A percentile compares a stretch with the other conserved stretches of the same genome.
Evolutionary conservation across 352 stramenopile genomes (phyloP).

Genomic region (Phytophthora chlamydospora): DNA sequence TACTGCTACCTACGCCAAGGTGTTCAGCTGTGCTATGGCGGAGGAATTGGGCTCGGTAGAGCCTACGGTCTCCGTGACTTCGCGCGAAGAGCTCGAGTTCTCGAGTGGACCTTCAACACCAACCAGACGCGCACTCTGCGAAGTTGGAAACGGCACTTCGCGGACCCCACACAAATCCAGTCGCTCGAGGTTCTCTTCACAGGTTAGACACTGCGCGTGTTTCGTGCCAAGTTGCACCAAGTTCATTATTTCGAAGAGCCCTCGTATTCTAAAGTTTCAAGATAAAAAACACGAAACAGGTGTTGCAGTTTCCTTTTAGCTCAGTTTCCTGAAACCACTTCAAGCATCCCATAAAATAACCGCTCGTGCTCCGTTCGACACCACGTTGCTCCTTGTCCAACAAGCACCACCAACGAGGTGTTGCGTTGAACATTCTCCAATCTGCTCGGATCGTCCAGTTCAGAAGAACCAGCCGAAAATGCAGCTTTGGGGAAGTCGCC

Average conservation of each 20-base stretch:
- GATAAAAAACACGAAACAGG: too few relatives aligned
- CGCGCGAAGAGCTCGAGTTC: slow-evolving; percentile 43
- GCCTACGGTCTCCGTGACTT: slow-evolving; percentile 41
- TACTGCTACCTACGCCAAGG: slow-evolving; percentile 56
- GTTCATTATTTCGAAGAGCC: too few relatives aligned
- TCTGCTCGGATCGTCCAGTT: background rate
- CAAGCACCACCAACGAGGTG: background rate
- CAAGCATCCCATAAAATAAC: slow-evolving; percentile 24
- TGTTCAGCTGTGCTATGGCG: slow-evolving; percentile 65
- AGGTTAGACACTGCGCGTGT: slow-evolving; percentile 22
- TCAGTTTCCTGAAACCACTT: slow-evolving; percentile 15
- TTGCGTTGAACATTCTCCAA: slow-evolving; percentile 18
- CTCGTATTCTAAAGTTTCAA: too few relatives aligned
- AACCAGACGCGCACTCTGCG: slow-evolving; percentile 44
- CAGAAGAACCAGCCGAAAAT: slow-evolving; percentile 15
- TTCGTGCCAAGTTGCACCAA: background rate
- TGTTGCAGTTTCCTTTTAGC: too few relatives aligned
- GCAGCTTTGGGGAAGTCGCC: slow-evolving; percentile 14
- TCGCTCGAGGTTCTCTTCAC: slow-evolving; percentile 44
- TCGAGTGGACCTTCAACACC: slow-evolving; percentile 48
- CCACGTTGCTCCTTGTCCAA: slow-evolving; percentile 4
- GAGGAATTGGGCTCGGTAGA: slow-evolving; percentile 48
- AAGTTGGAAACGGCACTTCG: slow-evolving; percentile 54
- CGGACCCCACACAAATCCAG: slow-evolving; percentile 39
- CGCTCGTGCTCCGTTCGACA: slow-evolving; percentile 12